These are phyloP conservation scores for Cladophialophora psammophila DNA, from an alignment of 2,329 filamentous ascomycete species.

Conservation along the genomic window DNA sequence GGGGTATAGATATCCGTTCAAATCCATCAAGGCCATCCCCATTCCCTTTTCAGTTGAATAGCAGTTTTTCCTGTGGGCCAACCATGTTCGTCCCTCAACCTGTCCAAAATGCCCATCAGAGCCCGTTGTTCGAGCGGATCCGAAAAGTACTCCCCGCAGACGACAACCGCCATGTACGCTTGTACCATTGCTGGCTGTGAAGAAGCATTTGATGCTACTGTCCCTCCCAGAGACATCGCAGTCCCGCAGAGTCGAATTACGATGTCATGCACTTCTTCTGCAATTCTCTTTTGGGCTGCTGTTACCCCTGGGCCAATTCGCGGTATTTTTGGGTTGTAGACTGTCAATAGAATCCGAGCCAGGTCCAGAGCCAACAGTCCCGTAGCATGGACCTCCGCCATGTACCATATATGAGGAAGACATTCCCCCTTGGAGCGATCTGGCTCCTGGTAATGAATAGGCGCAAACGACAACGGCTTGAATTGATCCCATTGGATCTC, in stretches of 20 bases:
- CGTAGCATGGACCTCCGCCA: slow-evolving; percentile 41
- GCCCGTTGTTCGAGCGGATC: slow-evolving; percentile 35
- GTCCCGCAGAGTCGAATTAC: slow-evolving; percentile 66
- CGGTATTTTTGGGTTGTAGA: slow-evolving; percentile 43
- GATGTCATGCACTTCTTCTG: slow-evolving; percentile 48
- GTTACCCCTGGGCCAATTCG: slow-evolving; percentile 40
- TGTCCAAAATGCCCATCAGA: slow-evolving; percentile 41
- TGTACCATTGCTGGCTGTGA: slow-evolving; percentile 63
- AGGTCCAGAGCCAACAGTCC: slow-evolving; percentile 41
- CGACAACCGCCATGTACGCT: slow-evolving; percentile 38
- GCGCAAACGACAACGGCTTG: slow-evolving; percentile 39
- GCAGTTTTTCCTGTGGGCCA: slow-evolving; percentile 61
- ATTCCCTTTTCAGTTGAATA: slow-evolving; percentile 57
- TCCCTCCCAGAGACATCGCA: slow-evolving; percentile 65
- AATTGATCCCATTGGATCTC: slow-evolving; percentile 38
- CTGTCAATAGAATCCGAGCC: slow-evolving; percentile 41
- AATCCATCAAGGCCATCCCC: slow-evolving; percentile 48
- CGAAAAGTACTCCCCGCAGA: slow-evolving; percentile 38
- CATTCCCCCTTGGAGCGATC: slow-evolving; percentile 36
- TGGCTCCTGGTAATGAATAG: slow-evolving; percentile 39
- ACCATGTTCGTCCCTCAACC: slow-evolving; percentile 61
- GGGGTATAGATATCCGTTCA: not conserved
- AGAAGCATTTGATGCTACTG: slow-evolving; percentile 63
- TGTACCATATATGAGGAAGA: slow-evolving; percentile 43
- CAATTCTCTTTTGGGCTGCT: slow-evolving; percentile 28